Evolutionary conservation across 2,329 filamentous ascomycete species (phyloP).

Genomic region (Colletotrichum horii): DNA sequence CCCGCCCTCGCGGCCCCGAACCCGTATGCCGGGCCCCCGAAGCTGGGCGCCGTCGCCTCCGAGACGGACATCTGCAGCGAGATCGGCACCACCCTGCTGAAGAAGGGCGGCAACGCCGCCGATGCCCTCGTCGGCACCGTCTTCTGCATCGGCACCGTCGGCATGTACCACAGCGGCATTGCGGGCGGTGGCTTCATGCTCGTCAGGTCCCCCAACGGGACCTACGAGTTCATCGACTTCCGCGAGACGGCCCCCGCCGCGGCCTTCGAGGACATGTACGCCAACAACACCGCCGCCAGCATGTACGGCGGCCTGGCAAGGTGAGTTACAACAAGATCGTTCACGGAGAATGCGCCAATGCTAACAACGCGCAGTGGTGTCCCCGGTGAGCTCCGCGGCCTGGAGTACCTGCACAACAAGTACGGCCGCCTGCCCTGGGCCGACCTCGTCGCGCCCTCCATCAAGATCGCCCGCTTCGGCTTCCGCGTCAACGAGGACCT

Average conservation of each 20-base stretch:
- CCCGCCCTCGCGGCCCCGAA: conserved; percentile 2
- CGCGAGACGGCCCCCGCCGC: conserved; percentile 83
- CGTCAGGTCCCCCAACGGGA: conserved; percentile 66
- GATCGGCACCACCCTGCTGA: conserved; percentile 62
- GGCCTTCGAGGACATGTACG: conserved; percentile 82
- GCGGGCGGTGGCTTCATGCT: conserved; percentile 83
- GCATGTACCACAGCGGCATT: conserved; percentile 73
- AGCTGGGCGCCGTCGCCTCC: conserved; percentile 64
- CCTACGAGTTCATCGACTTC: conserved; percentile 84
- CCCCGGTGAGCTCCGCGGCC: conserved; percentile 73
- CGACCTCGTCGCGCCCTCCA: conserved; percentile 70
- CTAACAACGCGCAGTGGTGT: conserved; percentile 53
- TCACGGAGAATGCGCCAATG: background rate
- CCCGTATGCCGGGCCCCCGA: conserved; percentile 8
- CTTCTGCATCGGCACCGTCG: conserved; percentile 67
- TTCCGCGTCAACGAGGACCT: conserved; percentile 77
- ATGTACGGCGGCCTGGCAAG: conserved; percentile 73
- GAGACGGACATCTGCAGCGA: conserved; percentile 64
- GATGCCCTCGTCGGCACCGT: conserved; percentile 70
- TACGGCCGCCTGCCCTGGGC: conserved; percentile 71
- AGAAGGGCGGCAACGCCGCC: conserved; percentile 68
- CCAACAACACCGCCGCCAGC: conserved; percentile 67
- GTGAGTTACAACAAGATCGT: conserved; percentile 54
- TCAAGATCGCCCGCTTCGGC: conserved; percentile 74
- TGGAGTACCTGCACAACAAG: conserved; percentile 74